These are phyloP conservation scores for Leishmania arabica DNA, from an alignment of 208 protist species.

Conservation along the genomic window DNA sequence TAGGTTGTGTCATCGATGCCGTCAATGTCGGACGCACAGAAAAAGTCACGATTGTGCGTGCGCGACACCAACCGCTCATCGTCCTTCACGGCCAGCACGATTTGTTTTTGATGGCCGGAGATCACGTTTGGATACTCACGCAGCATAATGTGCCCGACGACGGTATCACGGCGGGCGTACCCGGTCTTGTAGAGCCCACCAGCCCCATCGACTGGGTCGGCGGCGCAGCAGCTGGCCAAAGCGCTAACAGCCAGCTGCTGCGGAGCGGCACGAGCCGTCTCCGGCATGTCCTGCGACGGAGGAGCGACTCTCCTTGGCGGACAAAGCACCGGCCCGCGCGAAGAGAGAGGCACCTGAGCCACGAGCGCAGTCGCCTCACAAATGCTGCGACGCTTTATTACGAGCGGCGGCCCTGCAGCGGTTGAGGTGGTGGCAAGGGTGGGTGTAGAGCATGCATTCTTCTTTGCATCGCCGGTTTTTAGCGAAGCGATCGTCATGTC, in stretches of 20 bases:
- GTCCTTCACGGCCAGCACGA: slow-evolving; percentile 33
- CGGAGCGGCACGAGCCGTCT: slow-evolving; percentile 14
- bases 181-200: slow-evolving; percentile 10
- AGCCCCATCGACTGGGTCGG: background rate
- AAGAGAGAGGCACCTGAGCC: slow-evolving; percentile 5
- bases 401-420: background rate
- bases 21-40: slow-evolving; percentile 30
- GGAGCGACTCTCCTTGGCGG: background rate
- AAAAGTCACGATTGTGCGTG: slow-evolving; percentile 31
- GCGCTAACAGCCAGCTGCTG: background rate
- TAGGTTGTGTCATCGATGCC: slow-evolving; percentile 38
- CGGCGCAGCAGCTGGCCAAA: background rate
- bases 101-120: slow-evolving; percentile 20
- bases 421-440: background rate
- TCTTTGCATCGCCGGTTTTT: background rate
- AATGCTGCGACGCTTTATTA: slow-evolving; percentile 20
- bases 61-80: slow-evolving; percentile 19
- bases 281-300: slow-evolving; percentile 1
- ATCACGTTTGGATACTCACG: slow-evolving; percentile 51
- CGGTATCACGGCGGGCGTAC: slow-evolving; percentile 32
- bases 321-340: slow-evolving; percentile 9
- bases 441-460: background rate
- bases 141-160: slow-evolving; percentile 37
- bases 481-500: background rate
- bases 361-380: background rate